These are phyloP conservation scores for Cyclotella cryptica DNA, from an alignment of 108 stramenopile genomes.

Conservation along the genomic window DNA sequence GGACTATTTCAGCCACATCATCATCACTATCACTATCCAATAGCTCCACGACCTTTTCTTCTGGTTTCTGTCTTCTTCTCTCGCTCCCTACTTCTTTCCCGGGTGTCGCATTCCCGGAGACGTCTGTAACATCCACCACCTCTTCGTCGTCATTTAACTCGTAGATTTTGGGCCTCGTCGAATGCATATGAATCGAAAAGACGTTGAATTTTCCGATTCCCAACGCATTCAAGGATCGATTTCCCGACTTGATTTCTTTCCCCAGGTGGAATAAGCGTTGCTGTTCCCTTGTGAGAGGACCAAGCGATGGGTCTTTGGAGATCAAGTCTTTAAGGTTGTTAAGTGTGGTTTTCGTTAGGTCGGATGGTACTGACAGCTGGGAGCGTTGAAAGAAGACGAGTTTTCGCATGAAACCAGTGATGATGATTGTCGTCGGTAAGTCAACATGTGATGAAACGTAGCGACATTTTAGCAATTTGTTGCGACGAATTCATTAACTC, in stretches of 20 bases:
- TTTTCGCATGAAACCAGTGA: neutral
- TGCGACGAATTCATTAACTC: neutral
- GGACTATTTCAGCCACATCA: conserved; percentile 32
- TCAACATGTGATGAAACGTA: neutral
- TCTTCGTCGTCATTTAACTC: conserved; percentile 8
- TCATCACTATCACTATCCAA: conserved; percentile 54
- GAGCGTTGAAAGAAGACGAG: neutral
- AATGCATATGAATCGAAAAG: conserved; percentile 49
- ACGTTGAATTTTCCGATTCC: conserved; percentile 60
- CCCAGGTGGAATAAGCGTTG: conserved; percentile 86
- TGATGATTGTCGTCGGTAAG: neutral
- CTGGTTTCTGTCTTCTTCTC: neutral
- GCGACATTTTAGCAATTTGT: neutral
- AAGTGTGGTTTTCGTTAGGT: conserved; percentile 29
- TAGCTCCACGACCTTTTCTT: conserved; percentile 41
- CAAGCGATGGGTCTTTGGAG: conserved; percentile 24
- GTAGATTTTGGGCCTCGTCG: conserved; percentile 13
- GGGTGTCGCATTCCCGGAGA: neutral
- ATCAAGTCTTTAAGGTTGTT: conserved; percentile 48
- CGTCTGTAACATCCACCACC: conserved; percentile 12
- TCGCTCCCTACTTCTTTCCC: neutral
- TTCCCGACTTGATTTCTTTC: conserved; percentile 71
- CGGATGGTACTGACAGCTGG: conserved; percentile 25
- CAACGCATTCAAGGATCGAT: conserved; percentile 60
- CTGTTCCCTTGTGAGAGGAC: conserved; percentile 35